A percentile compares a stretch with the other conserved stretches of the same genome.
These are phyloP conservation scores for Fragilariopsis cylindrus DNA, from an alignment of 108 stramenopile species.

Conservation along the genomic window DNA sequence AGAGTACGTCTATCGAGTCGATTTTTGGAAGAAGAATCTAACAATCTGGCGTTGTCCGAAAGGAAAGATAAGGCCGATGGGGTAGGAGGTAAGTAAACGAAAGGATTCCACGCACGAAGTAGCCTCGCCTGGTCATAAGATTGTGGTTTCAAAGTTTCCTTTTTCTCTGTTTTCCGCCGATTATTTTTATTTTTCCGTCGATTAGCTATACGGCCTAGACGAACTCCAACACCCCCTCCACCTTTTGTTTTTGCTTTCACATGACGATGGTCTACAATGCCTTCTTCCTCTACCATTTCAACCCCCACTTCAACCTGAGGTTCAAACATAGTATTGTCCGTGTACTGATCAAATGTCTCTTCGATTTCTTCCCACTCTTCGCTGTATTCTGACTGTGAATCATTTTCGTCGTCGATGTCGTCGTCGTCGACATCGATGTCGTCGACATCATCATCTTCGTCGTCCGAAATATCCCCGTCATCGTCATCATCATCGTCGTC, in stretches of 20 bases:
- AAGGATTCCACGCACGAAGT: conserved; percentile 60
- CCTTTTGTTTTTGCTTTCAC: neutral
- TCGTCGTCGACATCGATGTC: conserved; percentile 64
- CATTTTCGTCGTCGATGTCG: conserved; percentile 18
- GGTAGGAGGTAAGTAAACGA: conserved; percentile 69
- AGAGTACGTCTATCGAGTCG: conserved; percentile 79
- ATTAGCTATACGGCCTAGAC: conserved; percentile 35
- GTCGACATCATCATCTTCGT: conserved; percentile 47
- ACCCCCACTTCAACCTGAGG: conserved; percentile 43
- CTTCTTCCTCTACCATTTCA: conserved; percentile 46
- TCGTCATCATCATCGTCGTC: conserved; percentile 63
- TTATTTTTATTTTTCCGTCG: conserved; percentile 25
- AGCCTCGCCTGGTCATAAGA: conserved; percentile 26
- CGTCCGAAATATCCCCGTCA: conserved; percentile 54
- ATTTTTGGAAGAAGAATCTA: conserved; percentile 60
- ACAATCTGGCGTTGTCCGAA: conserved; percentile 24
- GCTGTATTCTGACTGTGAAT: conserved; percentile 22
- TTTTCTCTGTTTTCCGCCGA: neutral
- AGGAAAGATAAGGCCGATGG: conserved; percentile 24
- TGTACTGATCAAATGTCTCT: conserved; percentile 17
- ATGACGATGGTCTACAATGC: conserved; percentile 4
- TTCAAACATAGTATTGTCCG: conserved; percentile 19
- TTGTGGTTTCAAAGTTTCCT: conserved; percentile 19
- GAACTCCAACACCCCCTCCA: conserved; percentile 50
- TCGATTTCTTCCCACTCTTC: conserved; percentile 59